A percentile compares a stretch with the other conserved stretches of the same genome.
These are phyloP conservation scores for Hypomyces perniciosus DNA, from an alignment of 2,329 filamentous ascomycete species.

Conservation along the genomic window DNA sequence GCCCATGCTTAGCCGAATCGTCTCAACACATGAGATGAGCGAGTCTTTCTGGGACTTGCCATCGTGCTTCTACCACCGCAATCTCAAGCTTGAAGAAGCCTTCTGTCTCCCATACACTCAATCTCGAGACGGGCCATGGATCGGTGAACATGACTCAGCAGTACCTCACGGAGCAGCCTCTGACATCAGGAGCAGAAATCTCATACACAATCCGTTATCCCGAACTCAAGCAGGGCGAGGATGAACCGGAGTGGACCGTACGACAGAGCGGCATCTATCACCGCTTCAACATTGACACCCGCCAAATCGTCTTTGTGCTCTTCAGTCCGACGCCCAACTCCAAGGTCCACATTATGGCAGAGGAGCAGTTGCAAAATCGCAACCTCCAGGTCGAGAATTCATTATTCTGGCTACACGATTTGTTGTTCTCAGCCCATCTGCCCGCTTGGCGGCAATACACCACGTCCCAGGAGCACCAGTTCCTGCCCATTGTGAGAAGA, in stretches of 20 bases:
- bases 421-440: constrained; percentile 19
- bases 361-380: constrained; percentile 9
- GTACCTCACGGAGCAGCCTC: background rate
- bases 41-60: constrained; percentile 20
- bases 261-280: constrained; percentile 25
- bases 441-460: constrained; percentile 23
- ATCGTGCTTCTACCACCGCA: constrained; percentile 24
- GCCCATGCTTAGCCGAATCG: constrained; percentile 20
- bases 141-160: constrained; percentile 13
- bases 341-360: constrained; percentile 15
- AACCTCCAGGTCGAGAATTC: background rate
- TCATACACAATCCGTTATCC: constrained; percentile 25
- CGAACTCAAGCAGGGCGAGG: constrained; percentile 19
- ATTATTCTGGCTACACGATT: constrained; percentile 18
- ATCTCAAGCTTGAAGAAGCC: constrained; percentile 20
- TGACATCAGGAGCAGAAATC: constrained; percentile 16
- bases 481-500: constrained; percentile 20
- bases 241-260: constrained; percentile 19
- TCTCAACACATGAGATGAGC: constrained; percentile 18
- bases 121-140: constrained; percentile 13
- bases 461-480: constrained; percentile 17
- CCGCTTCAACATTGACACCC: constrained; percentile 17
- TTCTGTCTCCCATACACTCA: constrained; percentile 21
- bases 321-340: constrained; percentile 22
- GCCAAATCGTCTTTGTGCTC: constrained; percentile 19